Conservation (phyloP, 176 grass and related monocot genomes). For the Calamus simplicifolius region DNA sequence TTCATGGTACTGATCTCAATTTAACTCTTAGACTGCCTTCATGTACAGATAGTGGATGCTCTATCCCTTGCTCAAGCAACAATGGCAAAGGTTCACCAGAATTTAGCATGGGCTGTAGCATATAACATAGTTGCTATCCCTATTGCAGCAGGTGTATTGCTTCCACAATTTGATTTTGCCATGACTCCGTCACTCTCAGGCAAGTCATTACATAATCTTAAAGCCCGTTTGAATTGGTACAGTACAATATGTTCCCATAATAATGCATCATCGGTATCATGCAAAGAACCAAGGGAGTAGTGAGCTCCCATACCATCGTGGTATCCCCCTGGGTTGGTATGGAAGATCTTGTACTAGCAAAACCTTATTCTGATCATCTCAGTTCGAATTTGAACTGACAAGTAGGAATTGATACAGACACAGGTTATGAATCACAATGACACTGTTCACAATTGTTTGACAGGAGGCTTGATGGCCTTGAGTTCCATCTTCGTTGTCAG, state of each 20-base stretch:
- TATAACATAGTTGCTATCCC: constrained; percentile 84
- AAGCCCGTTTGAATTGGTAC: no score
- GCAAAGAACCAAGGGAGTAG: no score
- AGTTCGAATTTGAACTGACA: no score
- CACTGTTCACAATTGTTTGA: not conserved
- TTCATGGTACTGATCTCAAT: not conserved
- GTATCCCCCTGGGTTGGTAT: no score
- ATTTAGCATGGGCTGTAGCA: constrained; percentile 86
- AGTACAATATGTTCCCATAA: no score
- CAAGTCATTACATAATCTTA: constrained; percentile 2
- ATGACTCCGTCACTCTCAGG: constrained; percentile 96
- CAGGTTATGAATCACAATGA: not conserved
- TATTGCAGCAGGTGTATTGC: constrained; percentile 51
- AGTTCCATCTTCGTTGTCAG: constrained; percentile 91
- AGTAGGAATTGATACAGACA: no score
- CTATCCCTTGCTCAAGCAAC: constrained; percentile 79
- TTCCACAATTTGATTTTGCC: constrained; percentile 86
- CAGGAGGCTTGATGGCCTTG: constrained; percentile 89
- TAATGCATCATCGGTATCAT: no score
- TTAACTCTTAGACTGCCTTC: not conserved
- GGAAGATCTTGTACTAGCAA: no score
- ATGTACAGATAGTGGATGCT: constrained; percentile 56
- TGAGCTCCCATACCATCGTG: no score
- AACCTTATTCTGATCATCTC: no score
- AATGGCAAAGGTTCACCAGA: constrained; percentile 90